Evolutionary conservation across 208 protist genomes (phyloP).

Genomic region (Leishmania amazonensis): DNA sequence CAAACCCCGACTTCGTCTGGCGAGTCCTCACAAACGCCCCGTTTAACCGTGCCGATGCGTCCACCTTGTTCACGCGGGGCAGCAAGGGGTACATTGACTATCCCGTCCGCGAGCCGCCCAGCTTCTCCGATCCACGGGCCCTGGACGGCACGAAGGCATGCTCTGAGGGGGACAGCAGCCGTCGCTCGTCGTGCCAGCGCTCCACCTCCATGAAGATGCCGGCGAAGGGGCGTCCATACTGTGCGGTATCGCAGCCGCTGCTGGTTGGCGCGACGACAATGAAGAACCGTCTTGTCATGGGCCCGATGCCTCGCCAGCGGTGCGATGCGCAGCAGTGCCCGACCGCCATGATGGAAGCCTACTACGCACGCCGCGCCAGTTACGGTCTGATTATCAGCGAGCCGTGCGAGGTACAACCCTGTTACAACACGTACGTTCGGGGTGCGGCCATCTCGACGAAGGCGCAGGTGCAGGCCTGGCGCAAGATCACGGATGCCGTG

Average conservation of each 20-base stretch:
- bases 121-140: constrained; percentile 1
- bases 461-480: constrained; percentile 63
- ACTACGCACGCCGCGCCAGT: constrained; percentile 61
- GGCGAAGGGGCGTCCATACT: not conserved
- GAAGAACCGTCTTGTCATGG: constrained; percentile 57
- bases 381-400: constrained; percentile 68
- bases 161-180: not conserved
- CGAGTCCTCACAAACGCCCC: constrained; percentile 10
- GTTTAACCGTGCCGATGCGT: constrained; percentile 20
- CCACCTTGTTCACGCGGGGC: constrained; percentile 23
- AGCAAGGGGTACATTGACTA: constrained; percentile 54
- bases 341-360: constrained; percentile 35
- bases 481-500: constrained; percentile 58
- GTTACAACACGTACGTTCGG: constrained; percentile 33
- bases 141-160: not conserved
- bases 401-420: constrained; percentile 44
- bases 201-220: not conserved
- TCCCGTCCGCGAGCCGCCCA: constrained; percentile 22
- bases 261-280: constrained; percentile 30
- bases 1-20: constrained; percentile 26
- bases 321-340: constrained; percentile 40
- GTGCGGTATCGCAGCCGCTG: constrained; percentile 21
- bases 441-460: constrained; percentile 51
- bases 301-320: constrained; percentile 55
- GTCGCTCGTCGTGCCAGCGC: not conserved